Evolutionary conservation across 805 yeast species (phyloP).

Genomic region (Wickerhamiella domercqiae): DNA sequence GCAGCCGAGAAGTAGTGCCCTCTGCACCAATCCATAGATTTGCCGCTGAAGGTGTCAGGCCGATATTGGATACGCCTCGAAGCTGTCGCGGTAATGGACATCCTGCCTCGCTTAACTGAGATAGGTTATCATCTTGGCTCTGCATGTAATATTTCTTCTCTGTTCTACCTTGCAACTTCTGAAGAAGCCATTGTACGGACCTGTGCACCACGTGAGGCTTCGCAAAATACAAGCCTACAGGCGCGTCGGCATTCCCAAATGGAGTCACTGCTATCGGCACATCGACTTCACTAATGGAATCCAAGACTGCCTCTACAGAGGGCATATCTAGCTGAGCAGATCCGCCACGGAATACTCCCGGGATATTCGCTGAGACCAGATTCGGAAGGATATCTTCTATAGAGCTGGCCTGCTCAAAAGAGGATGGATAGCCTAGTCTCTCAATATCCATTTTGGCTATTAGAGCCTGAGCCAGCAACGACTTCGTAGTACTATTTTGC

Average conservation of each 20-base stretch:
- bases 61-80: constrained; percentile 14
- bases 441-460: neutral
- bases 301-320: constrained; percentile 2
- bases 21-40: constrained; percentile 27
- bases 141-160: constrained; percentile 23
- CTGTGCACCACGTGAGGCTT: constrained; percentile 20
- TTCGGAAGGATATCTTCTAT: neutral
- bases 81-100: constrained; percentile 9
- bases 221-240: constrained; percentile 21
- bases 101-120: constrained; percentile 3
- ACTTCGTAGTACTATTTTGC: no score
- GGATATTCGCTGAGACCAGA: neutral
- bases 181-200: constrained; percentile 18
- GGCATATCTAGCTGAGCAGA: neutral
- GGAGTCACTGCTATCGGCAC: constrained; percentile 23
- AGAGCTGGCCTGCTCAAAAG: neutral
- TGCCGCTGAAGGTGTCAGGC: constrained; percentile 20
- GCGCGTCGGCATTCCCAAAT: constrained; percentile 27
- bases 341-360: neutral
- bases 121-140: constrained; percentile 25
- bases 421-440: neutral
- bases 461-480: neutral
- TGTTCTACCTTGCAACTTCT: constrained; percentile 7
- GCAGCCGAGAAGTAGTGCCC: constrained; percentile 22
- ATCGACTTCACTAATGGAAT: neutral